Evolutionary conservation across 2,329 filamentous ascomycete species (phyloP).

Genomic region (Coccinonectria pachysandricola): DNA sequence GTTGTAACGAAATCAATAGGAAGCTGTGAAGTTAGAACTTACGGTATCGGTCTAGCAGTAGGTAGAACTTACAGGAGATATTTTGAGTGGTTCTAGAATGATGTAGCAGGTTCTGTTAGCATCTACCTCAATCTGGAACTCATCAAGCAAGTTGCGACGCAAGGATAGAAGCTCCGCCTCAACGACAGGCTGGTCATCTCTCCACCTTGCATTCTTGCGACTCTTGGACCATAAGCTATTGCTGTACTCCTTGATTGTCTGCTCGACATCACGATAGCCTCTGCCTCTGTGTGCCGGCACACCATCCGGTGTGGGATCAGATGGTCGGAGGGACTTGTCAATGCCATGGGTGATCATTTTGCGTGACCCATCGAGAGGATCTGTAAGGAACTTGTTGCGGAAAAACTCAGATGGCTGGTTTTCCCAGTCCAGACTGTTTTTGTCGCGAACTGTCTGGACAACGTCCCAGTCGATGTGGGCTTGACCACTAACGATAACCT

Average conservation of each 20-base stretch:
- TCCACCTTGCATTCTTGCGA: slow-evolving; percentile 42
- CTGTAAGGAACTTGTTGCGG: slow-evolving; percentile 41
- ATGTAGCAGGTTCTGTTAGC: slow-evolving; percentile 47
- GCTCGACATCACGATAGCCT: slow-evolving; percentile 28
- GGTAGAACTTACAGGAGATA: slow-evolving; percentile 58
- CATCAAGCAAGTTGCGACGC: slow-evolving; percentile 76
- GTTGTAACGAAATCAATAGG: slow-evolving; percentile 60
- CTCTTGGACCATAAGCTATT: slow-evolving; percentile 60
- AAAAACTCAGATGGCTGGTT: slow-evolving; percentile 39
- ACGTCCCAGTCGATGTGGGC: slow-evolving; percentile 51
- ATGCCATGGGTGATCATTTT: slow-evolving; percentile 47
- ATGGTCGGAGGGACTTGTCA: slow-evolving; percentile 48
- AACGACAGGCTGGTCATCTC: slow-evolving; percentile 69
- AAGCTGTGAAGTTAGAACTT: slow-evolving; percentile 37
- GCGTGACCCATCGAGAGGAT: slow-evolving; percentile 52
- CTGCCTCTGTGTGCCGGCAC: slow-evolving; percentile 38
- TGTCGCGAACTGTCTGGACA: slow-evolving; percentile 31
- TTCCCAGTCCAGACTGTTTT: slow-evolving; percentile 28
- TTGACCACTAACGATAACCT: slow-evolving; percentile 1
- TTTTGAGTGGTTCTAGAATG: slow-evolving; percentile 63
- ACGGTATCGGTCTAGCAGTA: not conserved
- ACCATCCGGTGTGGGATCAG: slow-evolving; percentile 52
- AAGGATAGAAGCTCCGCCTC: slow-evolving; percentile 63
- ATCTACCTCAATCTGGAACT: slow-evolving; percentile 43
- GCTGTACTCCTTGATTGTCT: slow-evolving; percentile 74